Percentiles rank a stretch among this genome's conserved stretches.
Conservation (phyloP, 2,329 filamentous ascomycete genomes). For the Ophiosphaerella korrae region DNA sequence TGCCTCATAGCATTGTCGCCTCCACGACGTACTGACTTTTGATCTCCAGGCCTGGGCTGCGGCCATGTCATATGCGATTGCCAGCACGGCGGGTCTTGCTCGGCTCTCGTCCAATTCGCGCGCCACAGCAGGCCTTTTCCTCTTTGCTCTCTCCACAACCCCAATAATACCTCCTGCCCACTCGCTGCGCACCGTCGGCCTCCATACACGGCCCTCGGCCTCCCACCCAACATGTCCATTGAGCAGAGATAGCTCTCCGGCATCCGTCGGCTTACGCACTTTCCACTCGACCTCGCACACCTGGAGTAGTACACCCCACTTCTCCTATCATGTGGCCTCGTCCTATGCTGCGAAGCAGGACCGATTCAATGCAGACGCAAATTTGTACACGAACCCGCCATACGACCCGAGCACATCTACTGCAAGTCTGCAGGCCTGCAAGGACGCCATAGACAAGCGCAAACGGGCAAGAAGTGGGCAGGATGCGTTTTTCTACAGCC, state of each 20-base stretch:
- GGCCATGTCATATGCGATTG: constrained; percentile 46
- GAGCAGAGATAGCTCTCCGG: constrained; percentile 35
- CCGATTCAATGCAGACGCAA: constrained; percentile 42
- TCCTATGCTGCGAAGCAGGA: constrained; percentile 50
- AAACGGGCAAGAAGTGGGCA: constrained; percentile 81
- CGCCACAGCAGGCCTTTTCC: constrained; percentile 34
- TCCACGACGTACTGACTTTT: constrained; percentile 25
- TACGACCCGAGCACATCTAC: constrained; percentile 34
- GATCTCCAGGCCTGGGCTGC: constrained; percentile 37
- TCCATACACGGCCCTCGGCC: constrained; percentile 19
- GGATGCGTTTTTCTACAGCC: constrained; percentile 91
- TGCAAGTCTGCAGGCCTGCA: constrained; percentile 36
- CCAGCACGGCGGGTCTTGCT: constrained; percentile 31
- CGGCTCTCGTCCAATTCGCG: constrained; percentile 27
- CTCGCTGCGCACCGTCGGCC: constrained; percentile 20
- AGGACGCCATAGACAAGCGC: constrained; percentile 56
- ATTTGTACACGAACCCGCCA: constrained; percentile 42
- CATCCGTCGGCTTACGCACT: constrained; percentile 32
- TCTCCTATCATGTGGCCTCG: constrained; percentile 48
- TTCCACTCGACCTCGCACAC: constrained; percentile 39
- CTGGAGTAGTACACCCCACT: constrained; percentile 34
- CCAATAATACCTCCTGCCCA: constrained; percentile 31
- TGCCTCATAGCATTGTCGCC: constrained; percentile 5
- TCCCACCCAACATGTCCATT: constrained; percentile 38
- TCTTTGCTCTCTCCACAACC: constrained; percentile 38